Base-by-base conservation (phyloP, 139 green algal genomes). In the Penium margaritaceum region DNA sequence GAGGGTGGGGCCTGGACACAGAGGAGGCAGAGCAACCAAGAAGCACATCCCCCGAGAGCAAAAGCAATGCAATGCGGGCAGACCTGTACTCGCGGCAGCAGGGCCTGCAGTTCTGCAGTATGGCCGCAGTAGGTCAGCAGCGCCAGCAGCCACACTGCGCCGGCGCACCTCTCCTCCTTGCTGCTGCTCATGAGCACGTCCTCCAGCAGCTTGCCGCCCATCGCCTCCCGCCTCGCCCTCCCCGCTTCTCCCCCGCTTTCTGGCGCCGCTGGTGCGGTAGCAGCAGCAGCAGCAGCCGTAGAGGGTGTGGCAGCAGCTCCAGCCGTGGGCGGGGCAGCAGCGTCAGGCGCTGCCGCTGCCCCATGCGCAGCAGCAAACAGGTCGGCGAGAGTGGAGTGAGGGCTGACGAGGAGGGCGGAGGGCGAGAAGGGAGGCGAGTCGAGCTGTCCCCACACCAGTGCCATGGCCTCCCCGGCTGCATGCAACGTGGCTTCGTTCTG, bases 391-490 rank as follows among this genome's bases (percentile, higher is more conserved):
- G 14, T 41, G 58, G 60, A 44, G 51, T 60, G 51, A 5, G 51
- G 51, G 17, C 51, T 24, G 51, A 24, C 17, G 15, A 60, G 51
- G 24, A 60, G 51, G 24, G 30, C 6, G 3, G 51, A 4, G 17
- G 51, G 51, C 5, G 24, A 24, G 51, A 60, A 60, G 51, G 51
- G 51, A 24, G 51, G 51, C 14, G 14, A 60, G 51, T 60, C 51
- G 24, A 60, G 24, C 51, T n/a, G 51, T 4, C 88, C 90, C 82
- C 91, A 94, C 12, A 81, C 83, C 32, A 90, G 89, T 27, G 83
- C 80, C 2, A 96, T 77, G 5, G 90, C 85, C 70, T 96, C 91
- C 1, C 90, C 91, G 0, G 85, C 86, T 51, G 87, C 83, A 57
- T 93, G 90, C 39, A 87, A 27, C 15, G 51, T 60, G 5, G 51